phyloP scores from a whole-genome alignment of 1,284 basidiomycete genomes.

The Apiotrichum porosum region DNA sequence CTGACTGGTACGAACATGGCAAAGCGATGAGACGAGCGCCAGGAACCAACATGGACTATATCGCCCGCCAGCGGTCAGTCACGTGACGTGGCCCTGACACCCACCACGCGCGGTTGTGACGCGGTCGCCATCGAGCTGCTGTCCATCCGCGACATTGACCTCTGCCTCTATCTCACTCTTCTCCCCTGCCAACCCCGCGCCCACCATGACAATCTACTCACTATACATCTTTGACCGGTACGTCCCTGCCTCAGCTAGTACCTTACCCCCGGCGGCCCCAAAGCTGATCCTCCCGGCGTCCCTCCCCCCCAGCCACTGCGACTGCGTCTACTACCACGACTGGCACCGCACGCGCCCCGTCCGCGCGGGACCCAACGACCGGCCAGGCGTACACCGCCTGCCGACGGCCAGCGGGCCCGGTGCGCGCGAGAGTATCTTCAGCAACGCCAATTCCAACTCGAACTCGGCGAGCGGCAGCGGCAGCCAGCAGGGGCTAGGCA shows the following conservation, averaged over 20 bases:
- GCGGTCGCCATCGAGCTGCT: too few species aligned
- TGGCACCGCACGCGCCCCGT: slow-evolving; percentile 77
- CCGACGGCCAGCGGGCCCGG: slow-evolving; percentile 43
- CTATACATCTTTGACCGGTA: slow-evolving; percentile 85
- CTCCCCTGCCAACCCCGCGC: too few species aligned
- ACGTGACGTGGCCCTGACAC: too few species aligned
- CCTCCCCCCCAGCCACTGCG: slow-evolving; percentile 70
- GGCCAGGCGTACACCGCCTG: slow-evolving; percentile 64
- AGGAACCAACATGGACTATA: too few species aligned
- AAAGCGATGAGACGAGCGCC: too few species aligned
- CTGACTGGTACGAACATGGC: too few species aligned
- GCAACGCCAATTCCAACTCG: too few species aligned
- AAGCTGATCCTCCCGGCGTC: too few species aligned
- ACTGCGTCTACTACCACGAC: slow-evolving; percentile 87
- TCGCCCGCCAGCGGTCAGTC: too few species aligned
- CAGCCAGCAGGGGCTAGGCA: not conserved
- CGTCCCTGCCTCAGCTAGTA: slow-evolving; percentile 19
- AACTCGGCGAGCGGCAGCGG: slow-evolving; percentile 8
- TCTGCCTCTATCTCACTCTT: too few species aligned
- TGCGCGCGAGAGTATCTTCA: slow-evolving; percentile 31
- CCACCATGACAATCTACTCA: slow-evolving; percentile 71
- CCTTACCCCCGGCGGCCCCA: not conserved
- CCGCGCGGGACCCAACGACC: slow-evolving; percentile 63
- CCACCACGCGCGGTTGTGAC: too few species aligned
- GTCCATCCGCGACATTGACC: too few species aligned